Evolutionary conservation across 1,284 basidiomycete genomes (phyloP).

Genomic region (Ustilago cynodontis): DNA sequence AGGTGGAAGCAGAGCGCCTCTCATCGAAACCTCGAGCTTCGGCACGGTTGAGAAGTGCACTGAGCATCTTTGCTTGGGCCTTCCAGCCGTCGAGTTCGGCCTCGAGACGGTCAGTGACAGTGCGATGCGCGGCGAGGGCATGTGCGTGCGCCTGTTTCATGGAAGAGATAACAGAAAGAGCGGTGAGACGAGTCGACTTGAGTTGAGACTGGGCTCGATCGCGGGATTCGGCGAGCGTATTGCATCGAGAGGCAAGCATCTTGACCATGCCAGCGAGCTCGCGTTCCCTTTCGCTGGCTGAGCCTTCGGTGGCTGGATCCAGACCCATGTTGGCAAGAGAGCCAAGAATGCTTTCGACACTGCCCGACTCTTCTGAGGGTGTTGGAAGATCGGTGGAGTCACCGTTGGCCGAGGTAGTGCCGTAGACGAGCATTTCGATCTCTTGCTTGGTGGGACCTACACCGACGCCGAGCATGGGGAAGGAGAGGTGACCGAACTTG

Average conservation of each 20-base stretch:
- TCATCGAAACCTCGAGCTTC: constrained; percentile 55
- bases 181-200: constrained; percentile 61
- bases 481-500: constrained; percentile 60
- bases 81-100: constrained; percentile 66
- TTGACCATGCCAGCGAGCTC: constrained; percentile 58
- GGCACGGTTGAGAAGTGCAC: constrained; percentile 58
- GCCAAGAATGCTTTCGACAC: constrained; percentile 39
- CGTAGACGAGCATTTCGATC: constrained; percentile 61
- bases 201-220: constrained; percentile 48
- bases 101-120: constrained; percentile 59
- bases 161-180: constrained; percentile 64
- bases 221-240: constrained; percentile 33
- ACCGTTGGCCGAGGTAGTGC: constrained; percentile 24
- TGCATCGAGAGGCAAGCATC: constrained; percentile 44
- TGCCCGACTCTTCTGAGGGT: constrained; percentile 28
- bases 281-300: constrained; percentile 40
- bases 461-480: constrained; percentile 57
- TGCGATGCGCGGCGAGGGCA: constrained; percentile 56
- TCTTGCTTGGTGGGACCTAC: constrained; percentile 61
- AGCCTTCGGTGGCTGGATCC: constrained; percentile 29
- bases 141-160: constrained; percentile 62
- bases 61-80: constrained; percentile 66
- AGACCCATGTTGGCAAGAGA: constrained; percentile 56
- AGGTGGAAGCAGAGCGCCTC: constrained; percentile 22
- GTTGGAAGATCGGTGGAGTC: constrained; percentile 18